phyloP scores from a whole-genome alignment of 805 yeast genomes.

The Sugiyamaella floridensis region DNA sequence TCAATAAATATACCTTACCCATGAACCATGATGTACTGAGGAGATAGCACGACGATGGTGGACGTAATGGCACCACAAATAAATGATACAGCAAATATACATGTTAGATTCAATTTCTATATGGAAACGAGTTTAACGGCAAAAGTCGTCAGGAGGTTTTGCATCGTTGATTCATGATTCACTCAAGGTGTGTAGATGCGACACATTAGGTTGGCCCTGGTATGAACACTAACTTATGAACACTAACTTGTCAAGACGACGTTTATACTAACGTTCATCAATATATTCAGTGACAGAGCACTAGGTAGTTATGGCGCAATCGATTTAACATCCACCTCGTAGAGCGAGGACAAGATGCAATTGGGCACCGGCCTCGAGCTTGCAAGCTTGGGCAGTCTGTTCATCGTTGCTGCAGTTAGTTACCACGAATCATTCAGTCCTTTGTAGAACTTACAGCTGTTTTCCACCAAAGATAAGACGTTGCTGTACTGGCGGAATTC shows the following conservation, averaged over 20 bases:
- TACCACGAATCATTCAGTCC: background rate
- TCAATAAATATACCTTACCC: background rate
- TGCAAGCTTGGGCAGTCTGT: slow-evolving; percentile 60
- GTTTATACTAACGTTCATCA: too few relatives aligned
- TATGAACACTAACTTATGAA: too few relatives aligned
- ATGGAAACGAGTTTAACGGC: too few relatives aligned
- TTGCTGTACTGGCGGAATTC: slow-evolving; percentile 95
- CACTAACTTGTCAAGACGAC: too few relatives aligned
- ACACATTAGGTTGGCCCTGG: too few relatives aligned
- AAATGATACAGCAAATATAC: too few relatives aligned
- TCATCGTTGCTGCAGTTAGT: slow-evolving; percentile 54
- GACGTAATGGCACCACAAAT: too few relatives aligned
- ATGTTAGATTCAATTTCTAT: too few relatives aligned
- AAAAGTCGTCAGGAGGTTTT: too few relatives aligned
- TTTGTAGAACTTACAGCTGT: slow-evolving; percentile 56
- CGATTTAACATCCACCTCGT: slow-evolving; percentile 65
- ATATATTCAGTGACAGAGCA: background rate
- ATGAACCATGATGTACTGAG: background rate
- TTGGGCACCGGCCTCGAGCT: slow-evolving; percentile 79
- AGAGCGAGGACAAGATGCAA: slow-evolving; percentile 86
- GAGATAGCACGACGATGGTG: too few relatives aligned
- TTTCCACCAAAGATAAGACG: slow-evolving; percentile 84
- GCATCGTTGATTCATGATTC: too few relatives aligned
- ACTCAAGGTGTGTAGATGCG: too few relatives aligned
- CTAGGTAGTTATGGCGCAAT: background rate